Conservation (phyloP, 495 filamentous ascomycete species). For the Tetracladium setigerum region DNA sequence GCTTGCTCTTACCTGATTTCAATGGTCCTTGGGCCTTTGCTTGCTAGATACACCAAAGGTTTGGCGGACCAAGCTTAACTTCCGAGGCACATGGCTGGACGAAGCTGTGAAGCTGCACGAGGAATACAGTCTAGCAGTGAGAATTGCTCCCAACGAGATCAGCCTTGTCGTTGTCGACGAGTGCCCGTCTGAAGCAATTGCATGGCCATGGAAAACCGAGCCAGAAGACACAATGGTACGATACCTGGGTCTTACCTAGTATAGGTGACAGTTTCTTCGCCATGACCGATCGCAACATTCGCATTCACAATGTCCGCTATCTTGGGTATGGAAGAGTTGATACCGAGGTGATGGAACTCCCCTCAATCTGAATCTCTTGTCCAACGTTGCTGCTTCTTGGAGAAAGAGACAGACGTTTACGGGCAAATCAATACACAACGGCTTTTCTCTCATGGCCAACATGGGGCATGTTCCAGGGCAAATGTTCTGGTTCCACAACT, state of each 20-base stretch:
- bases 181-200: conserved; percentile 19
- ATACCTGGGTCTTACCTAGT: conserved; percentile 26
- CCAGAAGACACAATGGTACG: conserved; percentile 15
- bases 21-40: conserved; percentile 20
- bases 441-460: conserved; percentile 3
- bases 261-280: conserved; percentile 11
- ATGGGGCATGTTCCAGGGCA: conserved; percentile 4
- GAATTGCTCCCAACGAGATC: conserved; percentile 30
- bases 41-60: conserved; percentile 17
- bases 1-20: too few species aligned
- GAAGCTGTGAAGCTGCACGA: conserved; percentile 24
- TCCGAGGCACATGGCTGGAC: conserved; percentile 12
- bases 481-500: conserved; percentile 4
- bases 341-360: too few species aligned
- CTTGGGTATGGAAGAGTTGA: too few species aligned
- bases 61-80: conserved; percentile 18
- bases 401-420: not conserved
- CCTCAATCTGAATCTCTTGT: too few species aligned
- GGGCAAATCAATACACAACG: not conserved
- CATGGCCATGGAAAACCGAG: conserved; percentile 17
- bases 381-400: too few species aligned
- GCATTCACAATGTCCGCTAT: conserved; percentile 5
- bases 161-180: conserved; percentile 28
- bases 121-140: conserved; percentile 31
- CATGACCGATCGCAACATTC: conserved; percentile 1